These are phyloP conservation scores for Anacardium occidentale DNA, from an alignment of 345 rosid genomes.

Conservation along the genomic window DNA sequence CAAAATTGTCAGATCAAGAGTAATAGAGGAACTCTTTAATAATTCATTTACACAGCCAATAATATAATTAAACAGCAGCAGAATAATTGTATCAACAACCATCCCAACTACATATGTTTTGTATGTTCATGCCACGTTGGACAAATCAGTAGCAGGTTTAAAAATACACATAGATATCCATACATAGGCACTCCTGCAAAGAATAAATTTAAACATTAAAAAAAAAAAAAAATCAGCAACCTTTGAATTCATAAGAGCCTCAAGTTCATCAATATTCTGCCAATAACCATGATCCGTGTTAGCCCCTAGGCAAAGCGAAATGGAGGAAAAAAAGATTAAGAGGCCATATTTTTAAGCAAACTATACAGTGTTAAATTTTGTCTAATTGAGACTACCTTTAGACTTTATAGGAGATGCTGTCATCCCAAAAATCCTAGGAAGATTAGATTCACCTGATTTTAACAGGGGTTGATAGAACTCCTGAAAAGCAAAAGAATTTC, in stretches of 20 bases:
- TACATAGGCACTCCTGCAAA: not conserved
- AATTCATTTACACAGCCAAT: no score
- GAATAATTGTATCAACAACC: no score
- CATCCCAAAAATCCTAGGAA: slow-evolving; percentile 91
- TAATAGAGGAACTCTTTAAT: no score
- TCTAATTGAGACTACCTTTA: slow-evolving; percentile 50
- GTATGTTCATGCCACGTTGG: no score
- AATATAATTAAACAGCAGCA: no score
- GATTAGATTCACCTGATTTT: slow-evolving; percentile 25
- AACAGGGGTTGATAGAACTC: slow-evolving; percentile 70
- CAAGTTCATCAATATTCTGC: slow-evolving; percentile 61
- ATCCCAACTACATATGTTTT: no score
- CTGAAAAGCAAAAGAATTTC: slow-evolving; percentile 39
- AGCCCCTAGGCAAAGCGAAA: slow-evolving; percentile 39
- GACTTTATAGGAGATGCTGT: slow-evolving; percentile 87
- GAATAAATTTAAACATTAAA: slow-evolving; percentile 9
- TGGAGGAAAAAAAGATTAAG: not conserved
- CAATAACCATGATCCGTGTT: slow-evolving; percentile 42
- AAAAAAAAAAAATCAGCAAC: slow-evolving; percentile 39
- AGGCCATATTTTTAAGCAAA: not conserved
- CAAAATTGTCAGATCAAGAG: no score
- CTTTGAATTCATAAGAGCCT: slow-evolving; percentile 79
- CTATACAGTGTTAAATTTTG: not conserved
- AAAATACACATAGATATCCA: not conserved
- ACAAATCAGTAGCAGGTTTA: not conserved